Evolutionary conservation across 1,139 yeast species (phyloP).

Genomic region (Yamadazyma membranifaciens): DNA sequence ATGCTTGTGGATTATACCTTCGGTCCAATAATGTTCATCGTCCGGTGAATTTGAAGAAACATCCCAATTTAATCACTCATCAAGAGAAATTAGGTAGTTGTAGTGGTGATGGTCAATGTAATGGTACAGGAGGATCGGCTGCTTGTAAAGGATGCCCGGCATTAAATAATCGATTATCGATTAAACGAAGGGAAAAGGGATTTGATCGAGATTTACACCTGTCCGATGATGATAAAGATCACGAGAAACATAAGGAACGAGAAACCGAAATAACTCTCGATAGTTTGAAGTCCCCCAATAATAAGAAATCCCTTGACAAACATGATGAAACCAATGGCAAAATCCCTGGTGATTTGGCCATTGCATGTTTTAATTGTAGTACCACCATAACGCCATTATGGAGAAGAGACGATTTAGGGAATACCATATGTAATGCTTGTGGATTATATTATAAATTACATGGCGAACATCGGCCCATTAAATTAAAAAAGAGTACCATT

Average conservation of each 20-base stretch:
- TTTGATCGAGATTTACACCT: background rate
- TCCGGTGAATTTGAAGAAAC: slow-evolving; percentile 62
- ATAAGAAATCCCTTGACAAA: slow-evolving; percentile 3
- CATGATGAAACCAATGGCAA: background rate
- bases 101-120: slow-evolving; percentile 80
- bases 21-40: slow-evolving; percentile 55
- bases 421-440: slow-evolving; percentile 86
- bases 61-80: slow-evolving; percentile 57
- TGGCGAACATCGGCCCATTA: slow-evolving; percentile 75
- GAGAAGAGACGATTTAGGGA: slow-evolving; percentile 80
- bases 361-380: slow-evolving; percentile 79
- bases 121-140: slow-evolving; percentile 81
- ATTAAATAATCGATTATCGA: slow-evolving; percentile 62
- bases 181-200: slow-evolving; percentile 2
- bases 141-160: slow-evolving; percentile 87
- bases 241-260: background rate
- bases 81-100: slow-evolving; percentile 58
- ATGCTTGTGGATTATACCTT: slow-evolving; percentile 67
- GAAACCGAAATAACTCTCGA: background rate
- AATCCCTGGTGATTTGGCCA: slow-evolving; percentile 41
- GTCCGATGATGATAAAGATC: background rate
- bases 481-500: slow-evolving; percentile 69
- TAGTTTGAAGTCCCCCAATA: background rate
- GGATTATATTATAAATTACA: slow-evolving; percentile 78
- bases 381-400: slow-evolving; percentile 86